Percentiles rank a stretch among this genome's conserved stretches.
These are phyloP conservation scores for Aspergillus sp. DNA, from an alignment of 2,329 filamentous ascomycete species.

Conservation along the genomic window DNA sequence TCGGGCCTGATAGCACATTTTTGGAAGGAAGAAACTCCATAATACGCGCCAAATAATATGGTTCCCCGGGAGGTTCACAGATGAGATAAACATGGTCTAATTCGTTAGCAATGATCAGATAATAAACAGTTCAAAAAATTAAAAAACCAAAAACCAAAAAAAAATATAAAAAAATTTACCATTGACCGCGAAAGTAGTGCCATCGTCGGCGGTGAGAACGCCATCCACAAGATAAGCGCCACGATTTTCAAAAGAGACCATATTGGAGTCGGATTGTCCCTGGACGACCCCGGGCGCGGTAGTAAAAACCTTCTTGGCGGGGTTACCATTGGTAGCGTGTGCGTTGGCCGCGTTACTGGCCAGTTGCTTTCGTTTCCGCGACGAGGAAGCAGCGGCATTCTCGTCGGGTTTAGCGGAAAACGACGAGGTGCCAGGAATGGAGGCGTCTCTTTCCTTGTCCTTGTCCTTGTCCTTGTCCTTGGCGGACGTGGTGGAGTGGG, in stretches of 20 bases:
- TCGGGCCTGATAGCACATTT: slow-evolving; percentile 61
- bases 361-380: slow-evolving; percentile 81
- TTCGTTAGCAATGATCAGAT: not conserved
- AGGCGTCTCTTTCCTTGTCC: not conserved
- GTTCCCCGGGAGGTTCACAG: slow-evolving; percentile 93
- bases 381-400: slow-evolving; percentile 37
- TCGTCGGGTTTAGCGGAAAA: slow-evolving; percentile 46
- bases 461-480: slow-evolving; percentile 27
- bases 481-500: slow-evolving; percentile 12
- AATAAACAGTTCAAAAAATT: not conserved
- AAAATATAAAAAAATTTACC: slow-evolving; percentile 45
- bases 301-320: slow-evolving; percentile 31
- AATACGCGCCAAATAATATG: slow-evolving; percentile 93
- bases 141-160: slow-evolving; percentile 8
- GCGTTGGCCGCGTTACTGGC: slow-evolving; percentile 27
- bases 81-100: slow-evolving; percentile 83
- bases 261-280: slow-evolving; percentile 58
- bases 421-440: slow-evolving; percentile 51
- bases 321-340: slow-evolving; percentile 22
- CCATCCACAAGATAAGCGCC: slow-evolving; percentile 63
- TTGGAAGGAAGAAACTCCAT: slow-evolving; percentile 93
- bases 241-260: slow-evolving; percentile 76
- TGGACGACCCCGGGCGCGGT: slow-evolving; percentile 22
- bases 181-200: slow-evolving; percentile 72
- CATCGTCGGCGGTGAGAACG: slow-evolving; percentile 81